Evolutionary conservation across 2,329 filamentous ascomycete species (phyloP), one percentile per base, ranked within the genome.

Genomic region (Thelonectria olida): DNA sequence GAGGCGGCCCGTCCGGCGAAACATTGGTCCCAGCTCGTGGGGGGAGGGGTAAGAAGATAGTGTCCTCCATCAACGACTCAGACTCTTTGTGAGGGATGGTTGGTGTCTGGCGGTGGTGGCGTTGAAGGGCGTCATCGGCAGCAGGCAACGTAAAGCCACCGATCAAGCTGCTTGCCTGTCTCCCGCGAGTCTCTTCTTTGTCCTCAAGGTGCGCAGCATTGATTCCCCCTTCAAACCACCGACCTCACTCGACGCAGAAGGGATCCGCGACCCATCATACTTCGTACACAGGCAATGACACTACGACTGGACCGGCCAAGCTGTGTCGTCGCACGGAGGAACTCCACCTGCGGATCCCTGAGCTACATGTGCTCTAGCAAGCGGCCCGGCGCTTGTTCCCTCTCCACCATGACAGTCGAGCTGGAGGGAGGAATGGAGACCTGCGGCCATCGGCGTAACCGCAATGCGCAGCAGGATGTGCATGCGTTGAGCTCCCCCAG

Each of bases 11-110:
- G 56, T 45, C 45, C 61, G 57, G 63, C 63, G 61, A 65, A 61
- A 65, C 63, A 65, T 65, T 65, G 63, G 63, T 41, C 63, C 62
- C 63, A 63, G 54, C 28, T 54, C 60, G 42, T 47, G 56, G 60
- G 38, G 55, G 56, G 52, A 55, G 58, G 58, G 52, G 52, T 52
- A 52, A 52, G 52, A 55, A 47, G 5, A 22, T 45, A 19, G 7
- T 17, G n/a, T 25, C 42, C 31, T 34, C 31, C 36, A 45, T 36
- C 52, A 45, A 36, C 45, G 41, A 31, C 48, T 41, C 25, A 47
- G 31, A 38, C 31, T 20, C 51, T 61, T 49, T 12, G 20, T 9
- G 22, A 49, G 20, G 51, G 58, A 60, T 60, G 55, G 44, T 45
- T n/a, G n/a, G 45, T 55, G 51, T 60, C 58, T 61, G 41, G 57